A percentile compares a stretch with the other conserved stretches of the same genome.
These are phyloP conservation scores for Scheffersomyces cryptocercus DNA, from an alignment of 1,139 yeast species.

Conservation along the genomic window DNA sequence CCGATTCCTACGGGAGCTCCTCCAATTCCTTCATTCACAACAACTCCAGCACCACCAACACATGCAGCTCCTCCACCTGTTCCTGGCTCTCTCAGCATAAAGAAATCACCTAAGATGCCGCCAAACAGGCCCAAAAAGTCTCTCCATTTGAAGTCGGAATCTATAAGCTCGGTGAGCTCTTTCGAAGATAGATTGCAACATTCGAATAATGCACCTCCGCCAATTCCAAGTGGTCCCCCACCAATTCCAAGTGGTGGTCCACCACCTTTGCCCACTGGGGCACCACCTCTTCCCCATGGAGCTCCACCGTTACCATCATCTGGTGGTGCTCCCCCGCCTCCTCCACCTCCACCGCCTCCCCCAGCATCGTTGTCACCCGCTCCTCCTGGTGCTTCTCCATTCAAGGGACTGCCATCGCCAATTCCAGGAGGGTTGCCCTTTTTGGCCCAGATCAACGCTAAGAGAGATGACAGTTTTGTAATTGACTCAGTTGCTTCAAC, in stretches of 20 bases:
- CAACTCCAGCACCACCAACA: conserved; percentile 24
- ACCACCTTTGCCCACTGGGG: conserved; percentile 21
- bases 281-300: conserved; percentile 19
- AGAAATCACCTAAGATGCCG: conserved; percentile 26
- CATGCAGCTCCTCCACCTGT: conserved; percentile 15
- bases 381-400: conserved; percentile 14
- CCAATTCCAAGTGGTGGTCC: conserved; percentile 19
- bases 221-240: conserved; percentile 10
- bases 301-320: conserved; percentile 20
- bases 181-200: not conserved
- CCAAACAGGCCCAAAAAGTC: conserved; percentile 33
- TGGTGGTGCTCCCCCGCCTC: conserved; percentile 8
- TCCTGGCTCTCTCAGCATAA: conserved; percentile 4
- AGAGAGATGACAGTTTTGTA: conserved; percentile 57
- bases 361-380: conserved; percentile 13
- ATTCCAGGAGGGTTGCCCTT: conserved; percentile 40
- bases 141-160: conserved; percentile 25
- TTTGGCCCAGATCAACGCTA: conserved; percentile 56
- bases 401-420: not conserved
- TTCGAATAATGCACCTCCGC: conserved; percentile 10
- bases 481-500: conserved; percentile 40
- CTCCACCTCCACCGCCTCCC: conserved; percentile 12
- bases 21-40: conserved; percentile 20
- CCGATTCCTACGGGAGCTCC: conserved; percentile 23
- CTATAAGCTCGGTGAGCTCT: conserved; percentile 6